Percentiles rank a stretch among this genome's conserved stretches.
Conservation (phyloP, 805 yeast genomes). For the Cyberlindnera maritima region DNA sequence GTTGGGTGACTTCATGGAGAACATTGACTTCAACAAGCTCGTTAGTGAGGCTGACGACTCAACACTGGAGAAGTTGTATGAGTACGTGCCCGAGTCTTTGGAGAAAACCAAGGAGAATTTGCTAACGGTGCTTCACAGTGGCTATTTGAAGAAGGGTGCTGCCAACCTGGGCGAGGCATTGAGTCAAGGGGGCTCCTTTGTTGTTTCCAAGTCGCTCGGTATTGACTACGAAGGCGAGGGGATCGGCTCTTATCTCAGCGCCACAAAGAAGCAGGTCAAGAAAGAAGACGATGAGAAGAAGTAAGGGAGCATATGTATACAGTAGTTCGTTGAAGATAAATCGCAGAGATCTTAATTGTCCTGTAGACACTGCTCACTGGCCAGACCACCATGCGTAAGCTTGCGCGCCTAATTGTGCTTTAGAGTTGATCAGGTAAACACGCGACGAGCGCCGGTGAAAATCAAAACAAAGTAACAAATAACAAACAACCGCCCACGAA, state of each 20-base stretch:
- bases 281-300: constrained; percentile 10
- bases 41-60: constrained; percentile 27
- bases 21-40: constrained; percentile 10
- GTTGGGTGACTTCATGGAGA: constrained; percentile 19
- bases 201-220: constrained; percentile 48
- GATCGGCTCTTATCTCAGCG: constrained; percentile 45
- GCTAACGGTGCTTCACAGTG: constrained; percentile 42
- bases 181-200: constrained; percentile 44
- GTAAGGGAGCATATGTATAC: background rate
- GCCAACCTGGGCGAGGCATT: constrained; percentile 42
- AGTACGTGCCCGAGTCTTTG: constrained; percentile 42
- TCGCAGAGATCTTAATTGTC: too few relatives aligned
- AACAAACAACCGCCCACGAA: background rate
- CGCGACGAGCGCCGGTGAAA: constrained; percentile 2
- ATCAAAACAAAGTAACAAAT: constrained; percentile 16
- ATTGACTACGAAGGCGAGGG: constrained; percentile 55
- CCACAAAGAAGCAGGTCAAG: constrained; percentile 33
- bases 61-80: constrained; percentile 35
- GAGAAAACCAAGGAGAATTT: constrained; percentile 38
- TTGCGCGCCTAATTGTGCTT: background rate
- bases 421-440: background rate
- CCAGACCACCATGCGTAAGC: background rate
- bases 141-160: constrained; percentile 45
- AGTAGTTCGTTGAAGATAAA: too few relatives aligned
- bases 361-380: too few relatives aligned